phyloP scores from a whole-genome alignment of 108 stramenopile genomes.

The Nitzschia sp. region DNA sequence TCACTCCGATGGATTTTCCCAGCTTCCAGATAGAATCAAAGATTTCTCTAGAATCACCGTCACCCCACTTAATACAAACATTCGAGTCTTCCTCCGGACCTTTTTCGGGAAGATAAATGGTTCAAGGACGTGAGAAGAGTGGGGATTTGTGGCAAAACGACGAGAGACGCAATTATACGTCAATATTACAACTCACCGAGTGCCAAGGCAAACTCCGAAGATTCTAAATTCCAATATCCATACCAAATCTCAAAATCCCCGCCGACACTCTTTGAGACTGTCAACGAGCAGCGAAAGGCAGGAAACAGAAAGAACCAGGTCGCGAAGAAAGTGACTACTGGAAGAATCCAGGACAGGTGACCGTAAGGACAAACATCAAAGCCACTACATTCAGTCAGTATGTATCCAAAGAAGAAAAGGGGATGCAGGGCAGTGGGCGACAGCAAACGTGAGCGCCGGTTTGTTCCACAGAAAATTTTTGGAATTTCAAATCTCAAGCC shows the following conservation, averaged over 20 bases:
- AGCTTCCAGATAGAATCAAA: constrained; percentile 10
- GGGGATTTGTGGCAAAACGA: neutral
- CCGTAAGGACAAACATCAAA: constrained; percentile 2
- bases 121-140: neutral
- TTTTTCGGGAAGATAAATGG: neutral
- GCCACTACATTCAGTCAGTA: constrained; percentile 3
- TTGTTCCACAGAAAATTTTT: too few species aligned
- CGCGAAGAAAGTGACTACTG: neutral
- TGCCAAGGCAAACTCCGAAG: constrained; percentile 8
- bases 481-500: too few species aligned
- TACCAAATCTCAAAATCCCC: neutral
- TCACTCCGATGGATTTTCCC: constrained; percentile 6
- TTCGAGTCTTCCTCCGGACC: constrained; percentile 7
- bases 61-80: neutral
- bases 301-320: constrained; percentile 14
- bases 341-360: constrained; percentile 16
- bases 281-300: constrained; percentile 7
- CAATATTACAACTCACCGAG: neutral
- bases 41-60: neutral
- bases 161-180: neutral
- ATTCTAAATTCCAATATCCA: constrained; percentile 13
- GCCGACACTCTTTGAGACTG: neutral
- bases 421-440: too few species aligned
- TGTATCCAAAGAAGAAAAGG: too few species aligned
- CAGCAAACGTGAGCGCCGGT: too few species aligned